phyloP scores from a whole-genome alignment of 148 eudicot species.

The Silene uniflora region DNA sequence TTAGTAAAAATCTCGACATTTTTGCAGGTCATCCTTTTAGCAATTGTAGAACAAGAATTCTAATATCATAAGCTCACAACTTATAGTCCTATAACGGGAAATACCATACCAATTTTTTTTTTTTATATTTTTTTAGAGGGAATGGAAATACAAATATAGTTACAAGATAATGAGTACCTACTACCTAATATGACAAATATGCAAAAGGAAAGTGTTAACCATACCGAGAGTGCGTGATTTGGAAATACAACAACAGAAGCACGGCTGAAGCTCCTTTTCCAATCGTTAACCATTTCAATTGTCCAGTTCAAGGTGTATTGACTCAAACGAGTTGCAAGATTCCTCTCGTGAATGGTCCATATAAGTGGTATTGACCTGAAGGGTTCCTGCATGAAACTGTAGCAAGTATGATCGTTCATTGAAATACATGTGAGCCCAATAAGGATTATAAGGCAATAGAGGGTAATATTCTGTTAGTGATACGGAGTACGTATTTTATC shows the following conservation, averaged over 20 bases:
- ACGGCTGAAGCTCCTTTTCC: slow-evolving; percentile 61
- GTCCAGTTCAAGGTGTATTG: slow-evolving; percentile 46
- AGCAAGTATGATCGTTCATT: slow-evolving; percentile 42
- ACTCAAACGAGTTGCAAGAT: slow-evolving; percentile 51
- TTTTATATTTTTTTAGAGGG: too few relatives aligned
- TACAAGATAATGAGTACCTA: too few relatives aligned
- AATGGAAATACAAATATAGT: too few relatives aligned
- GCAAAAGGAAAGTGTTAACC: not conserved
- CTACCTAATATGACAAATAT: not conserved
- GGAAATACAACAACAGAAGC: slow-evolving; percentile 76
- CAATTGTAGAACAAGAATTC: too few relatives aligned
- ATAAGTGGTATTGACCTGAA: slow-evolving; percentile 32
- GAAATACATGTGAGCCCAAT: slow-evolving; percentile 4
- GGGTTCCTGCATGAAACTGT: slow-evolving; percentile 61
- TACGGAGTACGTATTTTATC: not conserved
- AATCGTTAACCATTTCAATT: slow-evolving; percentile 45
- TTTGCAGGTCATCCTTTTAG: too few relatives aligned
- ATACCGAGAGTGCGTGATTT: slow-evolving; percentile 69
- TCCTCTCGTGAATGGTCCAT: slow-evolving; percentile 37
- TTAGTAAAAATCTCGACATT: too few relatives aligned
- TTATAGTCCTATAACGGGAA: too few relatives aligned
- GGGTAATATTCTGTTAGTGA: not conserved
- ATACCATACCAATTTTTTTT: too few relatives aligned
- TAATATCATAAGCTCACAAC: too few relatives aligned
- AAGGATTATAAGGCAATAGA: not conserved